A percentile compares a stretch with the other conserved stretches of the same genome.
phyloP scores from a whole-genome alignment of 108 stramenopile species.

The Pseudonitzschia multiseries region DNA sequence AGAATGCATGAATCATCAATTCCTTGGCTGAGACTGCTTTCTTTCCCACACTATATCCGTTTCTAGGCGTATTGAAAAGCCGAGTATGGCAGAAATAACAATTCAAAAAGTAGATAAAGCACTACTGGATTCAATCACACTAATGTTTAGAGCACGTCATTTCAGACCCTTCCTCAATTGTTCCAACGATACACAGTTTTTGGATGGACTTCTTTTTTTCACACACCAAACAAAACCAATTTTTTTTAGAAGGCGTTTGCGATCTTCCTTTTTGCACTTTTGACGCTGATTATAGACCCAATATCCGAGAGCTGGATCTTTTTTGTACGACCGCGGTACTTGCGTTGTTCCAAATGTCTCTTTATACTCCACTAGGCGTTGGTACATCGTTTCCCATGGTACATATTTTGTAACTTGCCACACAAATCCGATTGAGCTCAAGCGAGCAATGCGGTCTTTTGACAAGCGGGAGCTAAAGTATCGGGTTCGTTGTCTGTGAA shows the following conservation, averaged over 20 bases:
- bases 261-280: background rate
- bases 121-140: no score
- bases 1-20: no score
- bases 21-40: no score
- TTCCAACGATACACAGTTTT: background rate
- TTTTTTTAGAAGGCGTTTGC: background rate
- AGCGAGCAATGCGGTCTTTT: background rate
- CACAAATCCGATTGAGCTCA: conserved; percentile 13
- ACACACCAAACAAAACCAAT: background rate
- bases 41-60: no score
- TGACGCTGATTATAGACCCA: background rate
- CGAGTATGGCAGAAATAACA: no score
- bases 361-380: background rate
- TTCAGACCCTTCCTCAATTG: background rate
- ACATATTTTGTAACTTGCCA: background rate
- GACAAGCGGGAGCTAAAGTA: background rate
- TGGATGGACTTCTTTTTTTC: background rate
- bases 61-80: no score
- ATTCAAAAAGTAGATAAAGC: no score
- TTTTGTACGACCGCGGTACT: background rate
- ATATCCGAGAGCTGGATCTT: background rate
- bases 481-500: conserved; percentile 6
- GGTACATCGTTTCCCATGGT: background rate
- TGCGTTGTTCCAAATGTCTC: background rate
- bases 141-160: no score